Percentiles rank a stretch among this genome's conserved stretches.
phyloP scores from a whole-genome alignment of 495 filamentous ascomycete species.

The Tricharina praecox region DNA sequence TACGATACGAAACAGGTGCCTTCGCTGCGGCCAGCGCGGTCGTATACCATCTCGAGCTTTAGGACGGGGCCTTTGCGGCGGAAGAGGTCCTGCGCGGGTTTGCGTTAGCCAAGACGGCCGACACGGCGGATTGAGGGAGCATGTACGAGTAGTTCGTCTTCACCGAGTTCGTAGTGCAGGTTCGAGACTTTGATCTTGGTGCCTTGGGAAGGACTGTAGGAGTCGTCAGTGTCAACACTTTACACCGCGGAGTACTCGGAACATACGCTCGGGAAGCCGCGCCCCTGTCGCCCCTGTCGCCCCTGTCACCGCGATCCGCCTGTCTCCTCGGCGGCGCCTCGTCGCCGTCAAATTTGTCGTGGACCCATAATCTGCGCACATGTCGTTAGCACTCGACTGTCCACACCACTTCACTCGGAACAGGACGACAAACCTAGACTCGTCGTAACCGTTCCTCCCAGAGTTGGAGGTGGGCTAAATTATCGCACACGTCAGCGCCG shows the following conservation, averaged over 20 bases:
- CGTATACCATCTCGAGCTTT: conserved; percentile 60
- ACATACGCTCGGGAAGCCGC: no score
- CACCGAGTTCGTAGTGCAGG: conserved; percentile 81
- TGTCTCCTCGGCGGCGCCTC: no score
- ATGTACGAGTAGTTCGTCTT: conserved; percentile 65
- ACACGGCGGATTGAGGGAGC: not conserved
- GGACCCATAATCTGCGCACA: conserved; percentile 25
- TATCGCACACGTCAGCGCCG: not conserved
- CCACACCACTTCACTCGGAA: no score
- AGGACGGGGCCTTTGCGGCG: conserved; percentile 54
- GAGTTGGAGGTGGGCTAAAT: not conserved
- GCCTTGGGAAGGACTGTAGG: no score
- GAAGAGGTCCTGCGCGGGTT: conserved; percentile 52
- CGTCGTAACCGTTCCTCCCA: conserved; percentile 4
- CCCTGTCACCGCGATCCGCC: no score
- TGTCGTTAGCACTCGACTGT: no score
- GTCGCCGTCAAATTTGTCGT: conserved; percentile 26
- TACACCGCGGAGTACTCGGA: no score
- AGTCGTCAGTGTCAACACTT: no score
- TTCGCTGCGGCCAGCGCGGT: conserved; percentile 78
- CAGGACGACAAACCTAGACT: no score
- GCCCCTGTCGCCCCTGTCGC: no score
- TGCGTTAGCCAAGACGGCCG: conserved; percentile 4
- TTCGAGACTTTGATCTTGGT: conserved; percentile 71
- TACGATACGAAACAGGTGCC: conserved; percentile 79